Base-by-base conservation (phyloP, 352 stramenopile genomes). In the Phytophthora vignae region DNA sequence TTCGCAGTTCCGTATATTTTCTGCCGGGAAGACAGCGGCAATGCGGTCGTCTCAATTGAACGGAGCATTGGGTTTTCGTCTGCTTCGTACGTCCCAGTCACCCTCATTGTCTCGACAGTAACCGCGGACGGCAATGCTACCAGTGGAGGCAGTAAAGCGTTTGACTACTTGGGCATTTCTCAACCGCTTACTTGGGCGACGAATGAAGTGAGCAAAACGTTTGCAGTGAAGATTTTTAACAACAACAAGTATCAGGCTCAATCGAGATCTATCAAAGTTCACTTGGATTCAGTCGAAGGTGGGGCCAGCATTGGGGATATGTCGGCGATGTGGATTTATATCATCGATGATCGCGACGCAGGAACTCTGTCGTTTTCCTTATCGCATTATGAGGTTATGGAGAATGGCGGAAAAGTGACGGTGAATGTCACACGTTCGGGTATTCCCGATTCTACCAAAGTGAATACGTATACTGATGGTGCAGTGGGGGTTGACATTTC, bases 321-420 rank as follows among this genome's bases (percentile, higher is more conserved):
- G 54, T 59, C 57, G 2, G 76, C 88, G 19, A 84, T 87, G 55
- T 89, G 79, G 83, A 78, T 94, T 12, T 92, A 91, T 52, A 86
- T 94, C 31, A 73, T 94, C 49, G 86, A 94, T 49, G 86, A 94
- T 64, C 84, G 86, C 33, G 86, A 94, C 61, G 84, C 84, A 29
- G 86, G 86, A 14, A 92, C 86, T 19, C 55, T 94, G 0, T 91
- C 84, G 15, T 94, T 94, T 53, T 65, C 69, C 9, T 29, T 76
- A 14, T 69, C 77, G 2, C 76, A 81, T 50, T 94, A 94, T 64
- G 70, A 86, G n/a, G 84, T 94, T 4, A 38, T 85, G 2, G 86
- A 94, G 55, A 88, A 83, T n/a, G 74, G 52, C 4, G 63, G 69
- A 4, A 83, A 53, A 55, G 69, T 90, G 9, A 81, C 69, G 0